Evolutionary conservation across 2,329 filamentous ascomycete species (phyloP), one percentile per base, ranked within the genome.

Genomic region (Xylaria multiplex): DNA sequence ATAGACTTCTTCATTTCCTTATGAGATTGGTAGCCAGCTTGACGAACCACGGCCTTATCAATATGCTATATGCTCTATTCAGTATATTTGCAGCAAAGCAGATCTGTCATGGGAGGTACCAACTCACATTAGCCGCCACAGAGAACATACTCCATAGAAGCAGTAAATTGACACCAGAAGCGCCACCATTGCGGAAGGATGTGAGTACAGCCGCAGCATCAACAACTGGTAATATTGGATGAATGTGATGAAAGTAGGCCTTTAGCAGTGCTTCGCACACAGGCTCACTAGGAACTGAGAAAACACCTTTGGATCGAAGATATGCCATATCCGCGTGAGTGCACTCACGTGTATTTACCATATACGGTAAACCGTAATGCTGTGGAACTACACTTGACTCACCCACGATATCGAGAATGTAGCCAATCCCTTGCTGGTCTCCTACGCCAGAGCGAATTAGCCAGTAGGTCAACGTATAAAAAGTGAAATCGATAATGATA

Each of bases 141-240:
- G 78, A 79, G 56, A 80, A 80, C 11, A 81, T 72, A 54, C 77
- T 78, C 79, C 79, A 81, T 11, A 81, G 67, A 2, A 81, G 69
- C 19, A 81, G 64, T 3, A 79, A 22, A 57, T 79, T 80, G 42
- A 77, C 76, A 14, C 74, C 71, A 19, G 72, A 67, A 13, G 72
- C 66, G 19, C 74, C 73, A 16, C 74, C 73, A 54, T 66, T 62
- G 19, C 71, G 72, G 42, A 78, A 74, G 19, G 70, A 69, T 7
- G 70, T 59, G 35, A 80, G 60, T 37, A 80, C 76, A 1, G 63
- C 52, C 4, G 72, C 69, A 8, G 66, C 74, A 56, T 80, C 78
- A 22, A 80, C 65, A 24, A 80, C 74, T 13, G 79, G 79, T 48
- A 79, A 69, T 37, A 78, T 74, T 14, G 78, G 77, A 70, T 81